phyloP scores from a whole-genome alignment of 176 grass and related monocot species.

The Paspalum vaginatum region DNA sequence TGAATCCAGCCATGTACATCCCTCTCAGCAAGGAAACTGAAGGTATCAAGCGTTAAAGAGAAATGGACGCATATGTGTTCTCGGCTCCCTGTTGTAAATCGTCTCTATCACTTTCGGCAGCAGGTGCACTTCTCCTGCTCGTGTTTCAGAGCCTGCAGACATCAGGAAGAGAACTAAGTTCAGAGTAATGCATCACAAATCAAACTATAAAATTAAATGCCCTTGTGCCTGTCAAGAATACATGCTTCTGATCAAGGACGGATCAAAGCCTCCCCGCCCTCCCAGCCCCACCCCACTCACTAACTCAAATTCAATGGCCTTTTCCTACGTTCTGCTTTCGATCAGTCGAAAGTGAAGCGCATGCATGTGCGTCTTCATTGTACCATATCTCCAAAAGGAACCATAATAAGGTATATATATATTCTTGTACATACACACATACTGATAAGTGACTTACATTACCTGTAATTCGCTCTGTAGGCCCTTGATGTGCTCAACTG shows the following conservation, averaged over 20 bases:
- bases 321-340: too few relatives aligned
- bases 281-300: too few relatives aligned
- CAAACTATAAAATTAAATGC: background rate
- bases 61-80: background rate
- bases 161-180: background rate
- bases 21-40: background rate
- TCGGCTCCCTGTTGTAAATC: constrained; percentile 8
- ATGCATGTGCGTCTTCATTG: background rate
- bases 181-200: background rate
- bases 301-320: too few relatives aligned
- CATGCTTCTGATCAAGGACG: too few relatives aligned
- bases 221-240: background rate
- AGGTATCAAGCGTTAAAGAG: background rate
- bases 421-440: background rate
- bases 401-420: background rate
- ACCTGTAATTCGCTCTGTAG: constrained; percentile 81
- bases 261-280: too few relatives aligned
- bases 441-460: too few relatives aligned
- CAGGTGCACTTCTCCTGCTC: constrained; percentile 84
- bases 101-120: constrained; percentile 49
- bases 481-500: constrained; percentile 83
- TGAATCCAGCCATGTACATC: constrained; percentile 7
- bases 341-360: background rate
- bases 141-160: constrained; percentile 64
- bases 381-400: background rate